Evolutionary conservation across 495 filamentous ascomycete species (phyloP), one percentile per base, ranked within the genome.

Genomic region (Halenospora varia): DNA sequence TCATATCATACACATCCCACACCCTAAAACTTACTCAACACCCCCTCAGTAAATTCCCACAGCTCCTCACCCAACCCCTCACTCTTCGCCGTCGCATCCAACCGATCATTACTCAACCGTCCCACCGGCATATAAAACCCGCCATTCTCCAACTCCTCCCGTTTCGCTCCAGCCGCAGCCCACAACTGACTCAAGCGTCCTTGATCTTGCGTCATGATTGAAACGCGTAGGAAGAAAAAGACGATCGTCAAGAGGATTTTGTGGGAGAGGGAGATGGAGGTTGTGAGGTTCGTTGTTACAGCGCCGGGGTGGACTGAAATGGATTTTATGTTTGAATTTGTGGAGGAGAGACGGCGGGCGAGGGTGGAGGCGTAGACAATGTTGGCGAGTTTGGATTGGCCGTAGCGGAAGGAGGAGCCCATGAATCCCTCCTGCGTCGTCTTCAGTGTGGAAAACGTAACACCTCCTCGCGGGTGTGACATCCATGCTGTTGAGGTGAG

Each of bases 381-480:
- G 65, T 88, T 88, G 3, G 85, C 84, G 1, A 88, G 76, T 72
- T 91, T 90, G 61, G 74, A 77, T 25, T 87, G 77, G 19, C 25
- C 13, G 20, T n/a, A 19, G 19, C 10, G 47, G n/a, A n/a, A n/a
- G 18, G 23, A 25, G 23, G 8, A 49, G 13, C 29, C 29, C 4
- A 13, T 6, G 29, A 35, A 13, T 4, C 13, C 6, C 29, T 35
- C 29, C 4, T 4, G 6, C 6, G 29, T 4, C 13, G 29, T 35
- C 29, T 13, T 35, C 6, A 35, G 29, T 6, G 29, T 35, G 29
- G 4, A 4, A 35, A 35, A 35, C 6, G 13, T 4, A 88, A 76
- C 26, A 84, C 78, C 56, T 79, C 66, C 48, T 13, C 13, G 6
- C 4, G 29, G 29, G 6, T 4, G 6, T 6, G 4, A 6, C 29